Conservation (phyloP, 495 filamentous ascomycete species). For the Podospora pseudoanserina region DNA sequence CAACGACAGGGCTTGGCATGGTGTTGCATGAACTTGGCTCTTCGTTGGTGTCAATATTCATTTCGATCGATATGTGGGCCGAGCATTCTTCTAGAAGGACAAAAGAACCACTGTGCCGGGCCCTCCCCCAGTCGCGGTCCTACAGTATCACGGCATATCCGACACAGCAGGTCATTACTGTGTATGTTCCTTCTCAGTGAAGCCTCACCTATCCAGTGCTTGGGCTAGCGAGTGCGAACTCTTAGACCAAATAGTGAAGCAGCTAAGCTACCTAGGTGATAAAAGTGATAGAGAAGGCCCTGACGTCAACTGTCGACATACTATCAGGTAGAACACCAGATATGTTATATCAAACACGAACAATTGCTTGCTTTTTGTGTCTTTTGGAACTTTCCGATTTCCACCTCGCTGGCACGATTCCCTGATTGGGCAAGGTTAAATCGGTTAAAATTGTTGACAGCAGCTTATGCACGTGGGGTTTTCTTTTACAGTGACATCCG, state of each 20-base stretch:
- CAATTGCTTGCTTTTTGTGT: neutral
- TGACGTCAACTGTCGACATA: neutral
- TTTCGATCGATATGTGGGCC: constrained; percentile 20
- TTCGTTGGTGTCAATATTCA: constrained; percentile 24
- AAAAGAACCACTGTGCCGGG: constrained; percentile 13
- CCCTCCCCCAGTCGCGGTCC: neutral
- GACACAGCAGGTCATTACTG: neutral
- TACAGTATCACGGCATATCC: constrained; percentile 9
- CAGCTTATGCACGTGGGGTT: neutral
- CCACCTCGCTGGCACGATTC: neutral
- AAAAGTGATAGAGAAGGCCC: neutral
- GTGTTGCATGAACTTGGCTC: constrained; percentile 29
- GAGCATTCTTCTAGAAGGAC: constrained; percentile 14
- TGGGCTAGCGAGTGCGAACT: neutral
- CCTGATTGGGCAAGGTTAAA: neutral
- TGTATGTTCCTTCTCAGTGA: too few relatives aligned
- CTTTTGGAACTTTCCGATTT: neutral
- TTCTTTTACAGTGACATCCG: neutral
- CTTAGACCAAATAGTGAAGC: too few relatives aligned
- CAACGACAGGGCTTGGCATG: constrained; percentile 13
- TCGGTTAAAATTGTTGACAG: neutral
- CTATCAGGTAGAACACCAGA: neutral
- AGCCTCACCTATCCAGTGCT: too few relatives aligned
- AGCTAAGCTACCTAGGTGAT: too few relatives aligned
- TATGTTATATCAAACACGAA: neutral